Conservation (phyloP, 1,139 yeast genomes). For the Meyerozyma sp. region DNA sequence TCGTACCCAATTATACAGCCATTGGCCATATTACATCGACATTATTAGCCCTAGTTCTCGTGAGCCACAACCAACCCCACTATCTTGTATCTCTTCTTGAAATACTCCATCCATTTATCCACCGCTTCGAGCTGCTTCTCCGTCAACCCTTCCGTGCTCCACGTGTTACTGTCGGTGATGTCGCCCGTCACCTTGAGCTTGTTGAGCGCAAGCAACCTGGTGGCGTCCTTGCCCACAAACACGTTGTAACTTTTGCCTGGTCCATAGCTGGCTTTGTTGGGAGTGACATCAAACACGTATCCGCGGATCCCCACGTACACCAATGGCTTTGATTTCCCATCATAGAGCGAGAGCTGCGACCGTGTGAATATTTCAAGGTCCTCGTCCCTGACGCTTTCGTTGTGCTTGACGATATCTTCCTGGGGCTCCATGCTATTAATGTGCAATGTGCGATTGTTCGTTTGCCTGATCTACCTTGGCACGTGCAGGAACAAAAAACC, state of each 20-base stretch:
- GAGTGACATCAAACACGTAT: slow-evolving; percentile 68
- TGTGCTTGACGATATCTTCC: slow-evolving; percentile 3
- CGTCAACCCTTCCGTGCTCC: slow-evolving; percentile 44
- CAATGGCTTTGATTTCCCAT: slow-evolving; percentile 27
- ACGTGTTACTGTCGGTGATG: slow-evolving; percentile 30
- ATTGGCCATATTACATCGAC: no score
- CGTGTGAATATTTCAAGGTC: slow-evolving; percentile 32
- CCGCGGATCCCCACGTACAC: slow-evolving; percentile 76
- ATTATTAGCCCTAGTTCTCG: no score
- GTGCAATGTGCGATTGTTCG: background rate
- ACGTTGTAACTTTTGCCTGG: slow-evolving; percentile 69
- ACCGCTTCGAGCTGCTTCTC: slow-evolving; percentile 46
- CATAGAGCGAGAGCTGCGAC: slow-evolving; percentile 26
- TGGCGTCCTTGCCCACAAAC: slow-evolving; percentile 73
- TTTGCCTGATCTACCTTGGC: background rate
- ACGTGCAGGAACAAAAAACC: background rate
- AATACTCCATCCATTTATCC: slow-evolving; percentile 56
- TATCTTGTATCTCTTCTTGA: slow-evolving; percentile 42
- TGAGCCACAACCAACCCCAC: slow-evolving; percentile 34
- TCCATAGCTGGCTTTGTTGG: slow-evolving; percentile 63
- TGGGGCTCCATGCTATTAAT: background rate
- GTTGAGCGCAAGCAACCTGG: slow-evolving; percentile 56
- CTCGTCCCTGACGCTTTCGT: slow-evolving; percentile 18
- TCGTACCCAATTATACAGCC: no score
- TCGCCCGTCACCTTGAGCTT: slow-evolving; percentile 46